Percentiles rank a stretch among this genome's conserved stretches.
phyloP scores from a whole-genome alignment of 2,329 filamentous ascomycete species.

The Elsinoe batatas region DNA sequence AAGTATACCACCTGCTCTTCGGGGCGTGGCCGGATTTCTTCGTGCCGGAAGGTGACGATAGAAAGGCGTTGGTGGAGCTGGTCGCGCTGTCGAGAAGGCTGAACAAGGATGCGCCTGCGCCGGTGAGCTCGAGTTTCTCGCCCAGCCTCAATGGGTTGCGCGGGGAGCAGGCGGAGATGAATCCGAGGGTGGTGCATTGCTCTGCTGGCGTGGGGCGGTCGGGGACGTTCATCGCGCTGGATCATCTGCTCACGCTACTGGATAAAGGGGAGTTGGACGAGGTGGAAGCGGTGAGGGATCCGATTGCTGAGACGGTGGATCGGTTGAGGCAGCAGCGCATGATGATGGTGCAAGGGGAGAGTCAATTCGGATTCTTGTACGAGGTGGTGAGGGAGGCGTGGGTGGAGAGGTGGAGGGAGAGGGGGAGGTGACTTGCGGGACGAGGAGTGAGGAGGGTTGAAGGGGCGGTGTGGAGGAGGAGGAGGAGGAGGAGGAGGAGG shows the following conservation, averaged over 20 bases:
- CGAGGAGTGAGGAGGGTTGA: neutral
- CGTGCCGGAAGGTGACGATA: constrained; percentile 60
- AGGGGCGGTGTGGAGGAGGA: neutral
- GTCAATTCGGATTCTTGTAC: constrained; percentile 82
- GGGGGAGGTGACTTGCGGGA: neutral
- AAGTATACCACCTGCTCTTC: constrained; percentile 78
- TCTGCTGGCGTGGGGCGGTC: constrained; percentile 90
- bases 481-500: too few relatives aligned
- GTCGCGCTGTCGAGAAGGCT: constrained; percentile 56
- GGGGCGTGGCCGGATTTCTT: constrained; percentile 84
- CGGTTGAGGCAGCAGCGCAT: constrained; percentile 74
- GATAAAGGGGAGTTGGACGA: constrained; percentile 58
- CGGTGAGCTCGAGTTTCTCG: neutral
- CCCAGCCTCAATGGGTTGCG: neutral
- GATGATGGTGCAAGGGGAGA: constrained; percentile 88
- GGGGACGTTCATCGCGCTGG: constrained; percentile 93
- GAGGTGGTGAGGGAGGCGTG: constrained; percentile 68
- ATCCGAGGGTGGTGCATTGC: constrained; percentile 61
- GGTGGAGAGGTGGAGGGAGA: constrained; percentile 39
- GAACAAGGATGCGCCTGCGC: constrained; percentile 35
- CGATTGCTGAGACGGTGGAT: constrained; percentile 71
- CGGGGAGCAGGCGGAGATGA: constrained; percentile 25
- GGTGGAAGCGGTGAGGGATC: constrained; percentile 47
- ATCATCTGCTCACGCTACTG: constrained; percentile 77
- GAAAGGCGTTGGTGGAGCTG: constrained; percentile 57